These are phyloP conservation scores for Elongisporangium prolatum DNA, from an alignment of 352 stramenopile species.

Conservation along the genomic window DNA sequence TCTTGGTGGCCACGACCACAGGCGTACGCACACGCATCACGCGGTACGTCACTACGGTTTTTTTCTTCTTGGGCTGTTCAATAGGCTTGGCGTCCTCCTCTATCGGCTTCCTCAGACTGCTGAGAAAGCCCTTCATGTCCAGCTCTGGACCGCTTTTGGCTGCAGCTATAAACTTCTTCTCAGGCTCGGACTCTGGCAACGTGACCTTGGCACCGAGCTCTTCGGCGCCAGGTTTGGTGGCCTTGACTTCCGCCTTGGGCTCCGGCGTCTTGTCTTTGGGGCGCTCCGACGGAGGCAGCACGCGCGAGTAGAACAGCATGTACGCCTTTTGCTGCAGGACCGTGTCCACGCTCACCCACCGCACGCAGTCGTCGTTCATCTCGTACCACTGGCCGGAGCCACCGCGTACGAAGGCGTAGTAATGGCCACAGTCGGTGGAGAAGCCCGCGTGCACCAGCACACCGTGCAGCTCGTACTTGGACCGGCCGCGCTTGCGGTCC, in stretches of 20 bases:
- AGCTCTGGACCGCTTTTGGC: constrained; percentile 31
- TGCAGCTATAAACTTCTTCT: constrained; percentile 7
- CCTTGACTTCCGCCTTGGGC: constrained; percentile 16
- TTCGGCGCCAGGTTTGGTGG: constrained; percentile 6
- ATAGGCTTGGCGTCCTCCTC: not conserved
- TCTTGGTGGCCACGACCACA: constrained; percentile 1
- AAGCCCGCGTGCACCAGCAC: constrained; percentile 86
- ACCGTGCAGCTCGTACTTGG: constrained; percentile 71
- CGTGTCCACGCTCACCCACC: constrained; percentile 82
- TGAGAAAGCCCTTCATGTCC: constrained; percentile 64
- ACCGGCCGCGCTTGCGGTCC: constrained; percentile 42
- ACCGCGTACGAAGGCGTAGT: constrained; percentile 88
- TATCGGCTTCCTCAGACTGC: constrained; percentile 50
- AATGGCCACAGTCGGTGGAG: constrained; percentile 89
- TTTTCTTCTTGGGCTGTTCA: constrained; percentile 13
- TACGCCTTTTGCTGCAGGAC: constrained; percentile 88
- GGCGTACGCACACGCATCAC: constrained; percentile 9
- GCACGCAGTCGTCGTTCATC: constrained; percentile 89
- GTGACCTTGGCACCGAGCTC: constrained; percentile 12
- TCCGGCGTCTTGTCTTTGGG: constrained; percentile 27
- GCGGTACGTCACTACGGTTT: constrained; percentile 34
- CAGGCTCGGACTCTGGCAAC: constrained; percentile 7
- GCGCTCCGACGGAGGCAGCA: constrained; percentile 43
- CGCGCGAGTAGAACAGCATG: constrained; percentile 88
- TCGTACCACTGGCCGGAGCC: constrained; percentile 89